A percentile compares a stretch with the other conserved stretches of the same genome.
These are phyloP conservation scores for Paraphoma sp. DNA, from an alignment of 2,329 filamentous ascomycete genomes.

Conservation along the genomic window DNA sequence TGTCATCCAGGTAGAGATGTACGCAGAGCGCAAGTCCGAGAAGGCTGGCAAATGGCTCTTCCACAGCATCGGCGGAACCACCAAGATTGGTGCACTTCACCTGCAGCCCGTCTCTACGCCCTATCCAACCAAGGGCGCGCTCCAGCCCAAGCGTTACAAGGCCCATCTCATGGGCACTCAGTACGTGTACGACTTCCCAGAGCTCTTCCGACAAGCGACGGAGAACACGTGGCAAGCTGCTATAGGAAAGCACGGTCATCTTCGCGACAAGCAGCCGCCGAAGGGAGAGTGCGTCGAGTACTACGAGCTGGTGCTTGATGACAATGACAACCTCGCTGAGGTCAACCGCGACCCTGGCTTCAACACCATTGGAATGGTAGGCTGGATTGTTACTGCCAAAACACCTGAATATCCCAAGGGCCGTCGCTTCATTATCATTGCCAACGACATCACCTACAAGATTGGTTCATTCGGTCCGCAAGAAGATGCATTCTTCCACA, in stretches of 20 bases:
- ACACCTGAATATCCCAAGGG: slow-evolving; percentile 95
- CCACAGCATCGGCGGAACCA: slow-evolving; percentile 94
- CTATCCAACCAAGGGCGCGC: slow-evolving; percentile 97
- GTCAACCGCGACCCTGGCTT: slow-evolving; percentile 94
- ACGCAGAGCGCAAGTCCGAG: slow-evolving; percentile 96
- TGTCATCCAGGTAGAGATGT: slow-evolving; percentile 96
- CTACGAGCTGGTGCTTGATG: slow-evolving; percentile 92
- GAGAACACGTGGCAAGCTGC: slow-evolving; percentile 91
- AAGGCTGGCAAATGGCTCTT: slow-evolving; percentile 95
- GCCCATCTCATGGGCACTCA: slow-evolving; percentile 99
- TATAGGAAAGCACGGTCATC: slow-evolving; percentile 72
- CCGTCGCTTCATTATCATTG: slow-evolving; percentile 91
- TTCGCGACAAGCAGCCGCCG: slow-evolving; percentile 82
- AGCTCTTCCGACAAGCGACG: slow-evolving; percentile 97
- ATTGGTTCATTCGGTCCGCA: slow-evolving; percentile 96
- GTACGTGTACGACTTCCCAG: slow-evolving; percentile 99
- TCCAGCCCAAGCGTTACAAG: slow-evolving; percentile 99
- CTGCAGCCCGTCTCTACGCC: slow-evolving; percentile 88
- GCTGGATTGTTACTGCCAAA: slow-evolving; percentile 92
- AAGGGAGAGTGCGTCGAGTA: slow-evolving; percentile 92
- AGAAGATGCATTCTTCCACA: slow-evolving; percentile 98
- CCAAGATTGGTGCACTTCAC: slow-evolving; percentile 95
- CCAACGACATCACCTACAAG: slow-evolving; percentile 99
- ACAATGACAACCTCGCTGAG: slow-evolving; percentile 88
- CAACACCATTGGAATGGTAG: slow-evolving; percentile 97